Evolutionary conservation across 2,329 filamentous ascomycete genomes (phyloP), one percentile per base, ranked within the genome.

Genomic region (Alternaria sp.): DNA sequence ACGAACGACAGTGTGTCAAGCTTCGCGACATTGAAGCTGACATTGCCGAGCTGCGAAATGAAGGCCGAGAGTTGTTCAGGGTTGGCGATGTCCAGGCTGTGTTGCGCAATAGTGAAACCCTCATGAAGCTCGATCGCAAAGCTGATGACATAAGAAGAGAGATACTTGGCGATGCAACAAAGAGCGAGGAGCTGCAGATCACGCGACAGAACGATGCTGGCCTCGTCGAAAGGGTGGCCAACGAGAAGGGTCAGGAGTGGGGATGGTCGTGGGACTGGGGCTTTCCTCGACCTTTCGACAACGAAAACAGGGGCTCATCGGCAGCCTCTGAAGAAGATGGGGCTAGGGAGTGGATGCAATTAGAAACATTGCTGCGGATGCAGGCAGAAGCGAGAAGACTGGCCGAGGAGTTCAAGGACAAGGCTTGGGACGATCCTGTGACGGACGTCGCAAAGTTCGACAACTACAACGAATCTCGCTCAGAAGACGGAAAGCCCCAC

Each of bases 261-360:
- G 72, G 68, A 36, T 73, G 73, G 68, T 69, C 68, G n/a, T 78
- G 75, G 74, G 68, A 70, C 54, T 78, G 74, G 75, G 70, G 73
- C 5, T 73, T 73, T 41, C 74, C 75, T 2, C 67, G 59, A 44
- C 67, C 71, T 6, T 74, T 73, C 20, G 71, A 76, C 45, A 59
- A 65, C 14, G 62, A 70, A 2, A 32, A 44, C 8, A 40, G 43
- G 5, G 41, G 22, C 5, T 27, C 44, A 4, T 22, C 57, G 2
- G 48, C 51, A 16, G 16, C 20, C 10, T 14, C 48, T 10, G 51
- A 66, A 62, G 25, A 44, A 50, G 48, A 64, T 12, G 18, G 18
- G 5, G 30, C 43, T 2, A 48, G 32, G 18, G 28, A 59, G 3
- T 40, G 22, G 32, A 16, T 55, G 28, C 48, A 56, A 8, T 16